phyloP scores from a whole-genome alignment of 2,329 filamentous ascomycete species.

The Leptodontidium sp. region DNA sequence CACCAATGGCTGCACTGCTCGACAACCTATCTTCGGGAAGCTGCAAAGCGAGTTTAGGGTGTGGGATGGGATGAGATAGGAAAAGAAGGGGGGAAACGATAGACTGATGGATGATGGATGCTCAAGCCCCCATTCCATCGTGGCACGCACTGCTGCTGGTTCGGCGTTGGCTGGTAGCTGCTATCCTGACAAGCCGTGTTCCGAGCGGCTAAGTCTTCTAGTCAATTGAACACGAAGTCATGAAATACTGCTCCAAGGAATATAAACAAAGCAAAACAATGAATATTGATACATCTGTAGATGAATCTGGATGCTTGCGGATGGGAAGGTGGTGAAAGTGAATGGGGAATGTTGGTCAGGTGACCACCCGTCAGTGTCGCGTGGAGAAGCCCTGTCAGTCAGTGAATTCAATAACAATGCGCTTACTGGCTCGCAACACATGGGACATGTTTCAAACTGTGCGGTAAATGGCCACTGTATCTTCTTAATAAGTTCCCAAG shows the following conservation, averaged over 20 bases:
- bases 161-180: conserved; percentile 30
- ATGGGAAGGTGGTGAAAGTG: neutral
- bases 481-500: neutral
- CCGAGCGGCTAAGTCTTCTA: conserved; percentile 41
- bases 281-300: conserved; percentile 3
- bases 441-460: neutral
- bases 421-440: neutral
- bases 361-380: conserved; percentile 9
- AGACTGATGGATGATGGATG: neutral
- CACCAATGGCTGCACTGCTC: conserved; percentile 11
- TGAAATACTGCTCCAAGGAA: neutral
- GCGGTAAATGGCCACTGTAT: neutral
- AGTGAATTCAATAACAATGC: neutral
- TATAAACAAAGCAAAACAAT: conserved; percentile 10
- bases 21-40: neutral
- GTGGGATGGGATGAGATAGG: neutral
- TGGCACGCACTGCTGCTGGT: conserved; percentile 33
- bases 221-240: conserved; percentile 26
- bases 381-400: neutral
- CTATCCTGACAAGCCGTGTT: conserved; percentile 33
- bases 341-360: conserved; percentile 8
- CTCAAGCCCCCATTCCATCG: conserved; percentile 24
- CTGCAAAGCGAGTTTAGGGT: neutral
- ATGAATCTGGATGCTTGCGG: conserved; percentile 12
- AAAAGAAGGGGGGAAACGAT: neutral